Evolutionary conservation across 345 rosid species (phyloP).

Genomic region (Combretum micranthum): DNA sequence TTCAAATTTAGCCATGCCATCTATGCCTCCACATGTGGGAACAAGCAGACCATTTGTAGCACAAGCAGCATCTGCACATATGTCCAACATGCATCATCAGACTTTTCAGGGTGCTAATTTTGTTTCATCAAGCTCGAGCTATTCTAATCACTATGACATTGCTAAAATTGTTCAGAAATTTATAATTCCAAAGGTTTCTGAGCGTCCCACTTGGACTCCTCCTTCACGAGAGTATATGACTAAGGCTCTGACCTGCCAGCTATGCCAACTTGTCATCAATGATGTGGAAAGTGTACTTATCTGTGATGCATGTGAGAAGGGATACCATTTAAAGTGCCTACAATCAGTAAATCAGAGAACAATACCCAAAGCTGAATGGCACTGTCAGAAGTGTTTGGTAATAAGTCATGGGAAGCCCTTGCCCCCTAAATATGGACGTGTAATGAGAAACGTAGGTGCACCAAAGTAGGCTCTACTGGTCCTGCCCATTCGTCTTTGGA

Average conservation of each 20-base stretch:
- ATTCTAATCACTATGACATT: constrained; percentile 55
- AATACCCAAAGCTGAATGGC: constrained; percentile 87
- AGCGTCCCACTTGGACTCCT: constrained; percentile 72
- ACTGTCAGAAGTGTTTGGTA: constrained; percentile 69
- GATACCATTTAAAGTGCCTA: constrained; percentile 81
- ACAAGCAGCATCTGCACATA: constrained; percentile 44
- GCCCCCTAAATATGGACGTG: constrained; percentile 91
- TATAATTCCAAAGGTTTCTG: constrained; percentile 53
- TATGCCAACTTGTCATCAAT: constrained; percentile 49
- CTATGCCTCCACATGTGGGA: constrained; percentile 32
- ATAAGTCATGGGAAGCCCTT: constrained; percentile 66
- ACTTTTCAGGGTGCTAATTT: constrained; percentile 44
- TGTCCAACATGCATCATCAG: constrained; percentile 41
- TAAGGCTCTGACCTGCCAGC: constrained; percentile 62
- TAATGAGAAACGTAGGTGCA: constrained; percentile 49
- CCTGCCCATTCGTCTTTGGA: constrained; percentile 41
- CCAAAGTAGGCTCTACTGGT: constrained; percentile 44
- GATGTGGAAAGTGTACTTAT: constrained; percentile 74
- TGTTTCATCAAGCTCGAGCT: constrained; percentile 32
- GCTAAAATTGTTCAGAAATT: constrained; percentile 62
- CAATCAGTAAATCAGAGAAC: constrained; percentile 52
- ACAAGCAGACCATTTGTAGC: constrained; percentile 44
- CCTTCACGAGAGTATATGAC: constrained; percentile 94
- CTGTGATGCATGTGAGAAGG: constrained; percentile 94
- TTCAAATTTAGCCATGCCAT: constrained; percentile 24